These are phyloP conservation scores for Yamadazyma kanchanaburiensis DNA, from an alignment of 1,139 yeast genomes.

Conservation along the genomic window DNA sequence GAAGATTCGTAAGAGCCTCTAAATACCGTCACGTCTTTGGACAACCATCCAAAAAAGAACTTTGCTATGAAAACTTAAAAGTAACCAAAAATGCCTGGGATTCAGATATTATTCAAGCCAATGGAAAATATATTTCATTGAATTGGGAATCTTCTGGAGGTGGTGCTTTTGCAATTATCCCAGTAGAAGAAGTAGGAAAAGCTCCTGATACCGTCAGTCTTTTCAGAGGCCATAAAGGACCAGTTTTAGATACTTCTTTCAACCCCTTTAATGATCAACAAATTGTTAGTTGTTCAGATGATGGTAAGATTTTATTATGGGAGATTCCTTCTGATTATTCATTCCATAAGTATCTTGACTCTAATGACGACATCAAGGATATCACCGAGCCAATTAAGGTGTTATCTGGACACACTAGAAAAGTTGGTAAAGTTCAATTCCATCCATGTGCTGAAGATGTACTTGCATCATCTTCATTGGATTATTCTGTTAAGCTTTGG, in stretches of 20 bases:
- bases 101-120: constrained; percentile 74
- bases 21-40: constrained; percentile 96
- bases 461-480: constrained; percentile 86
- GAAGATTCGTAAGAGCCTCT: constrained; percentile 92
- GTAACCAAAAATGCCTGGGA: constrained; percentile 95
- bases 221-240: constrained; percentile 93
- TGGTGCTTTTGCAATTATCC: constrained; percentile 94
- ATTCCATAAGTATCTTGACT: constrained; percentile 57
- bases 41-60: constrained; percentile 83
- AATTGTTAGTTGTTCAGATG: constrained; percentile 87
- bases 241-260: constrained; percentile 91
- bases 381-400: constrained; percentile 62
- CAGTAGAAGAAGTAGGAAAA: constrained; percentile 83
- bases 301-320: constrained; percentile 86
- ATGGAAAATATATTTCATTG: constrained; percentile 80
- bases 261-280: constrained; percentile 81
- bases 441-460: constrained; percentile 88
- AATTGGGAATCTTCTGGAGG: constrained; percentile 97
- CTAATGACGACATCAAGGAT: constrained; percentile 64
- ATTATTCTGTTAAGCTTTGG: constrained; percentile 90
- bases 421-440: constrained; percentile 89
- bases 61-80: constrained; percentile 82
- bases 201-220: constrained; percentile 91
- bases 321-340: constrained; percentile 78
- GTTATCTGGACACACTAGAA: constrained; percentile 82